These are phyloP conservation scores for Lipomyces mesembrius DNA, from an alignment of 805 yeast genomes.

Conservation along the genomic window DNA sequence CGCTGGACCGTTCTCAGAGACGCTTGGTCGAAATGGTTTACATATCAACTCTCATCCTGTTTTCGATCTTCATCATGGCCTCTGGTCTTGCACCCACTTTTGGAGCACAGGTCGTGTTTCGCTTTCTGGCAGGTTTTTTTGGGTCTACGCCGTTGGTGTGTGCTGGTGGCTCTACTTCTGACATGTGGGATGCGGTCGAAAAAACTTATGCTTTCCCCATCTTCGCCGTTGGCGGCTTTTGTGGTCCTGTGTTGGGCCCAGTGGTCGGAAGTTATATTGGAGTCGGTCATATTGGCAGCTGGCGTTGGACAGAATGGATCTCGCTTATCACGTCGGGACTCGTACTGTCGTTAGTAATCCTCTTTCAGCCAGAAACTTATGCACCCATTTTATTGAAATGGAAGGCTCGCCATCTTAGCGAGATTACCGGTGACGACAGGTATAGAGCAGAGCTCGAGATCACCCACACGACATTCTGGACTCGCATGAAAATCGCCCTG, in stretches of 20 bases:
- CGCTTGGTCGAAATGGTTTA: conserved; percentile 75
- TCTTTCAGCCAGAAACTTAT: conserved; percentile 81
- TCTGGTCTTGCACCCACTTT: conserved; percentile 59
- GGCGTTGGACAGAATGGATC: conserved; percentile 82
- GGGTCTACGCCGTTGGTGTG: conserved; percentile 84
- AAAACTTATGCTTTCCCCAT: conserved; percentile 35
- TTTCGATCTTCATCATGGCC: conserved; percentile 36
- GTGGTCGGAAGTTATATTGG: conserved; percentile 67
- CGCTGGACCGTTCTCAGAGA: conserved; percentile 69
- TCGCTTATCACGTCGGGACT: conserved; percentile 64
- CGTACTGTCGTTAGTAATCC: conserved; percentile 45
- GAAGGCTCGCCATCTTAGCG: conserved; percentile 67
- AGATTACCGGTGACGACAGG: conserved; percentile 47
- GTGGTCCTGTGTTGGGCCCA: conserved; percentile 74
- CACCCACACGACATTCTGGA: conserved; percentile 46
- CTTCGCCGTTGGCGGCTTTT: conserved; percentile 43
- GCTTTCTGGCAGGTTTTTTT: conserved; percentile 77
- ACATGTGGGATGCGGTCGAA: conserved; percentile 55
- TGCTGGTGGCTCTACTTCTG: conserved; percentile 87
- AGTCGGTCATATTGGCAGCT: conserved; percentile 58
- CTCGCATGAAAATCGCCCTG: conserved; percentile 53
- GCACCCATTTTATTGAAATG: conserved; percentile 77
- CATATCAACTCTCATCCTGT: conserved; percentile 50
- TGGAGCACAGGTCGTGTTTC: conserved; percentile 61
- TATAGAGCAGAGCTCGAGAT: conserved; percentile 52